Conservation (phyloP, 768 basidiomycete species). For the Leucosporidium scottii region DNA sequence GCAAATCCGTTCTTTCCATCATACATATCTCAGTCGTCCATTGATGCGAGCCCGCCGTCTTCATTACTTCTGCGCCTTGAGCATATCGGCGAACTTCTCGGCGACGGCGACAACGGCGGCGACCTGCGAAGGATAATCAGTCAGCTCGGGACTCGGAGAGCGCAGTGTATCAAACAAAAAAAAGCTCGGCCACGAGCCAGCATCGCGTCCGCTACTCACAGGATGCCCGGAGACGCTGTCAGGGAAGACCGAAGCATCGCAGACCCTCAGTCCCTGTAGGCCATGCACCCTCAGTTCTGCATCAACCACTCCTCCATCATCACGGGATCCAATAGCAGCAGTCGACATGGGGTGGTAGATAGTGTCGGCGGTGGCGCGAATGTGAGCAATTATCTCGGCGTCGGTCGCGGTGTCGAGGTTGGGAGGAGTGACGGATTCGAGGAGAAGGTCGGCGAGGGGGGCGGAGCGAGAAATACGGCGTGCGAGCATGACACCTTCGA, state of each 20-base stretch:
- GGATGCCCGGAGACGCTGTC: conserved; percentile 31
- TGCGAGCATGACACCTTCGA: conserved; percentile 26
- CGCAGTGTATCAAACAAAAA: no score
- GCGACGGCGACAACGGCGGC: conserved; percentile 30
- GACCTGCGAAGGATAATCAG: neutral
- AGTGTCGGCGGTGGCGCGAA: conserved; percentile 17
- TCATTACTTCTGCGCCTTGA: conserved; percentile 8
- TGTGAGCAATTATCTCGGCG: conserved; percentile 12
- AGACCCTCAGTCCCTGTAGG: conserved; percentile 20
- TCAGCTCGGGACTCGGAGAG: neutral
- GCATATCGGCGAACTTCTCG: conserved; percentile 24
- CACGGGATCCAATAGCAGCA: conserved; percentile 17
- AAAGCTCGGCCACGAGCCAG: no score
- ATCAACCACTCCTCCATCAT: conserved; percentile 14
- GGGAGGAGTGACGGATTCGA: conserved; percentile 5
- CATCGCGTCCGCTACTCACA: neutral
- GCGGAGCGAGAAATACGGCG: conserved; percentile 15
- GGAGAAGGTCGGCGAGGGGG: conserved; percentile 15
- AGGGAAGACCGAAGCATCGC: conserved; percentile 36
- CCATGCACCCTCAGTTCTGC: conserved; percentile 19
- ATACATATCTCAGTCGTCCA: no score
- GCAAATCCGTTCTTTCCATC: no score
- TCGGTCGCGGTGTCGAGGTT: conserved; percentile 13
- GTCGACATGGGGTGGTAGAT: conserved; percentile 31
- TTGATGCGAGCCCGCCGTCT: no score